These are phyloP conservation scores for Eimeria praecox DNA, from an alignment of 169 alveolate species.

Conservation along the genomic window DNA sequence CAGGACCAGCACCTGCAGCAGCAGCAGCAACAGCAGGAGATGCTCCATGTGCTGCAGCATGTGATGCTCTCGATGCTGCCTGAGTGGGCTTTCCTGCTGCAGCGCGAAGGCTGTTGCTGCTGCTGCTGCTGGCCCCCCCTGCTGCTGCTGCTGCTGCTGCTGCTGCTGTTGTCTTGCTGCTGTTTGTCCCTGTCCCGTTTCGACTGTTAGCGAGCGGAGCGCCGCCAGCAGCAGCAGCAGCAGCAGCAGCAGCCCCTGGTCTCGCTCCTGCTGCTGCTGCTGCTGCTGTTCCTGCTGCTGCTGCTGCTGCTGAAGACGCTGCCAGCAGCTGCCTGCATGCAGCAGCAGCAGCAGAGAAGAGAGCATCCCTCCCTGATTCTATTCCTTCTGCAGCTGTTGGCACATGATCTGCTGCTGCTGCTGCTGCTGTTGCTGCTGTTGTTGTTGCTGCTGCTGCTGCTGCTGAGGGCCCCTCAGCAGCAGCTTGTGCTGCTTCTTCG, in stretches of 20 bases:
- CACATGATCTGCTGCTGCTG: neutral
- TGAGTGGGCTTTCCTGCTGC: neutral
- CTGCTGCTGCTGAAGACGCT: constrained; percentile 23
- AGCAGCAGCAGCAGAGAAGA: constrained; percentile 18
- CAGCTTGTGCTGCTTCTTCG: neutral
- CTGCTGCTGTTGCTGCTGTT: neutral
- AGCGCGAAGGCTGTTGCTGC: constrained; percentile 24
- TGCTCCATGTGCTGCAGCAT: constrained; percentile 14
- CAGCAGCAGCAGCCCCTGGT: neutral
- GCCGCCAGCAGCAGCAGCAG: constrained; percentile 9
- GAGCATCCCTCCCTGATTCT: neutral
- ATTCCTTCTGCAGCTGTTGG: neutral
- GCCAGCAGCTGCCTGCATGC: constrained; percentile 62
- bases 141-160: constrained; percentile 35
- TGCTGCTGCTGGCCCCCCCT: too few relatives aligned
- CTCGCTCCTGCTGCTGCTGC: constrained; percentile 13
- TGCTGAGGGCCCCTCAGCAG: neutral
- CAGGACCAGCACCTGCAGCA: too few relatives aligned
- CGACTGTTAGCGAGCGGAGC: neutral
- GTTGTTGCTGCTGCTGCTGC: constrained; percentile 37
- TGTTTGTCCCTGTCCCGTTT: neutral
- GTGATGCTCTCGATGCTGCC: neutral
- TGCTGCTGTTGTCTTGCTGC: constrained; percentile 18
- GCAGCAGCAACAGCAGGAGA: constrained; percentile 19
- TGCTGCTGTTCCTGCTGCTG: constrained; percentile 34